Conservation (phyloP, 352 stramenopile genomes). For the Elongisporangium undulatum region DNA sequence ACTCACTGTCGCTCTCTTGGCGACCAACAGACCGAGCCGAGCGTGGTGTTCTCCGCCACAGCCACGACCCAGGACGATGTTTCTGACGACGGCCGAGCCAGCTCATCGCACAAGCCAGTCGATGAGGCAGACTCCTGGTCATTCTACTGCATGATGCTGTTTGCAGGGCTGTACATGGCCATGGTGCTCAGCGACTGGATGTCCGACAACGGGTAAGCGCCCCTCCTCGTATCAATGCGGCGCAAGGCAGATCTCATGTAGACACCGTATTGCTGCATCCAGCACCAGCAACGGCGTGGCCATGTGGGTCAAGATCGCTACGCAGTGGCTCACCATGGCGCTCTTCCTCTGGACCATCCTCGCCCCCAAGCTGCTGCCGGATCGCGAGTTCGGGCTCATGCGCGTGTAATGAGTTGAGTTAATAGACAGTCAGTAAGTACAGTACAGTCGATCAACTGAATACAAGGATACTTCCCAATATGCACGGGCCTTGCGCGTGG, state of each 20-base stretch:
- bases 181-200: slow-evolving; percentile 96
- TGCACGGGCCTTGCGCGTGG: not conserved
- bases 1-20: not conserved
- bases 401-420: not conserved
- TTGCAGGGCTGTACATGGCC: slow-evolving; percentile 91
- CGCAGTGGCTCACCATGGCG: slow-evolving; percentile 92
- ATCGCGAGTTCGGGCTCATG: slow-evolving; percentile 84
- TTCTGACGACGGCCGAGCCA: not conserved
- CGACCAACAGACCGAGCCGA: not conserved
- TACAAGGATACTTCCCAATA: not conserved
- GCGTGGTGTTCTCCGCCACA: not conserved
- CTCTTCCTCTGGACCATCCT: slow-evolving; percentile 95
- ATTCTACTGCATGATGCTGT: slow-evolving; percentile 91
- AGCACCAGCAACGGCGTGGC: slow-evolving; percentile 66
- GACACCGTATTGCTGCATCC: not conserved
- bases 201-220: slow-evolving; percentile 58
- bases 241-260: not conserved
- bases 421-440: not conserved
- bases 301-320: slow-evolving; percentile 96
- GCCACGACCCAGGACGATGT: not conserved
- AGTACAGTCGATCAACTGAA: not conserved
- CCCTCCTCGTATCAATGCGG: not conserved
- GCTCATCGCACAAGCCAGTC: not conserved
- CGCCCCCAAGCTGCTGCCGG: slow-evolving; percentile 92
- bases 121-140: slow-evolving; percentile 53